Evolutionary conservation across 306 rosid genomes (phyloP).

Genomic region (Betula pendula): DNA sequence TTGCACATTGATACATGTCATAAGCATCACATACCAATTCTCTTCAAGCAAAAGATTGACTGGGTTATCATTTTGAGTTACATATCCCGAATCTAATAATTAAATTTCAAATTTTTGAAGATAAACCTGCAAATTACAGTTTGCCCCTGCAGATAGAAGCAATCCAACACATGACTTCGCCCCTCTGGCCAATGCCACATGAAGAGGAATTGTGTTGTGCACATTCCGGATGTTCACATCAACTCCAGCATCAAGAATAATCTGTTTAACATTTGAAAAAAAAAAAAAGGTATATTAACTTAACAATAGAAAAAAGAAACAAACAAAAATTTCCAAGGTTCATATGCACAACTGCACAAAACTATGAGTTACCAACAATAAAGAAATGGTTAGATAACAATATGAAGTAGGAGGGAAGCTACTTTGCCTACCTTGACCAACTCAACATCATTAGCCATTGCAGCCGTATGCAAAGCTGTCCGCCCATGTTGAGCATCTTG

Average conservation of each 20-base stretch:
- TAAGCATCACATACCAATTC: neutral
- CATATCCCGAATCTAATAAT: conserved; percentile 10
- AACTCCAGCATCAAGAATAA: conserved; percentile 88
- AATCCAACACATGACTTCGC: conserved; percentile 89
- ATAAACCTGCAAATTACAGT: conserved; percentile 87
- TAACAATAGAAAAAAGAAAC: neutral
- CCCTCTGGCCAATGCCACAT: conserved; percentile 95
- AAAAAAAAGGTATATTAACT: neutral
- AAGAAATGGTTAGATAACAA: conserved; percentile 17
- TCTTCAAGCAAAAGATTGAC: neutral
- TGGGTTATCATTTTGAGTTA: conserved; percentile 2
- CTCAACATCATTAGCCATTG: conserved; percentile 86
- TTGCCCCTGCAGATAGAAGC: conserved; percentile 87
- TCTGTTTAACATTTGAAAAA: conserved; percentile 50
- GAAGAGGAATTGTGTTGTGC: conserved; percentile 94
- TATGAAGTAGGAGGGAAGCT: conserved; percentile 21
- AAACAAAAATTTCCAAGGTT: neutral
- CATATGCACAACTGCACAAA: neutral
- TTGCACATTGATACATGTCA: neutral
- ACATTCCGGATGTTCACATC: conserved; percentile 88
- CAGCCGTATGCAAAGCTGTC: conserved; percentile 93
- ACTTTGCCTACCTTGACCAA: conserved; percentile 68
- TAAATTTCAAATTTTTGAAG: conserved; percentile 20
- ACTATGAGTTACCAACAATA: conserved; percentile 19
- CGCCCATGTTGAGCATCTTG: conserved; percentile 91